Base-by-base conservation (phyloP, 176 grass and related monocot genomes). In the Leersia perrieri region DNA sequence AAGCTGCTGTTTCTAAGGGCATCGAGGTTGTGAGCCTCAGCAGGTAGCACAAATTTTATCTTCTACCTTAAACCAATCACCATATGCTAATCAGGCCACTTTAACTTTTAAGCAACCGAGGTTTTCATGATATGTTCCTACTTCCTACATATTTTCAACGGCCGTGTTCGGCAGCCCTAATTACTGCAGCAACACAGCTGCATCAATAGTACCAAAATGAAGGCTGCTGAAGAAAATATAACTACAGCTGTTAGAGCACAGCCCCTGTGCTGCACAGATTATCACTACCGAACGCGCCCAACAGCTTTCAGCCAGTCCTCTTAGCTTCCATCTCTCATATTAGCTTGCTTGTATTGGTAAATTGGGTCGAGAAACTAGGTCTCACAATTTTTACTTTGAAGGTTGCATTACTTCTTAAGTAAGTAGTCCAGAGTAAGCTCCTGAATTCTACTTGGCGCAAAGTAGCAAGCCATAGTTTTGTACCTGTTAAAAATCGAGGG, bases 11-110 rank as follows among this genome's bases (percentile, higher is more conserved):
- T 18, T 84, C 86, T 11, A 95, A 91, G 80, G 92, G 96, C 76
- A 91, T 95, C 30, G 92, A 93, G 83, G 96, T 93, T 44, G 92
- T 91, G 72, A 95, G 96, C 84, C 58, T 99, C 61, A 99, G 92
- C 90, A 99, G 92, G 96, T 94, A 53, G 10, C 1, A 1, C 76
- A 31, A 60, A 9, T 68, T 77, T 85, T 27, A 53, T 66, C 38
- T 60, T 22, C 15, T 44, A 60, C 14, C 38, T 5, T 62, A 47
- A 47, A 70, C 3, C 58, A 80, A 53, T 20, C 36, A 35, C 4
- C 30, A 26, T 32, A 40, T 75, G 70, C 47, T 9, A 6, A 27
- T 63, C 58, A 67, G 20, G 60, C 20, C 47, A 30, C 5, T 58
- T n/a, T n/a, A n/a, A 39, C 25, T n/a, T n/a, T n/a, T 11, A 1